Evolutionary conservation across 257 asterid species (phyloP), one percentile per base, ranked within the genome.

Genomic region (Solanum medicagineum): DNA sequence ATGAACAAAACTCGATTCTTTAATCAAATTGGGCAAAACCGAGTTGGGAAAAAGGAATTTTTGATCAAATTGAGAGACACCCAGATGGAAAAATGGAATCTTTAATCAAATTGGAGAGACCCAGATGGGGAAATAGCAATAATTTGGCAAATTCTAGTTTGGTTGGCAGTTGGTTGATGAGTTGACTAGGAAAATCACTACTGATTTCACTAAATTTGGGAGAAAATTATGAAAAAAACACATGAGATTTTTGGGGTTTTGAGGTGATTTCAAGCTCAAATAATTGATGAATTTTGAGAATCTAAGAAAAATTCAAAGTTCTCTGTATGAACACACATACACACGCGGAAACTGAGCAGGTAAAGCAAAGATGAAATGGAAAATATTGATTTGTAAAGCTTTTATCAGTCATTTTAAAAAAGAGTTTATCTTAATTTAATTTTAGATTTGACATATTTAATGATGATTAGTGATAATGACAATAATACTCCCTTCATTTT

Each of bases 151-250:
- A 79, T 26, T 65, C 44, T 79, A 26, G 26, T 10, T 53, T 15
- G 84, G 71, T 10, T 54, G 57, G 40, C 14, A 22, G 63, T 71
- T 32, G 65, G 45, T 10, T 19, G 73, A 10, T 59, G 75, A 70
- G 86, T 77, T 86, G 89, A 86, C 75, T 49, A 65, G 26, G 81
- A 8, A 62, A 86, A 80, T 42, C 85, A 49, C 54, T 8, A 12
- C 22, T 55, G 55, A 49, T 70, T 17, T 17, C 40, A 51, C 40
- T 15, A 12, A 81, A 81, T 17, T 81, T 57, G 40, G 10, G 42
- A 7, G 26, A 32, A 20, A 54, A 8, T 17, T 6, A 42, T n/a
- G 73, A 22, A n/a, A 42, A 20, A 20, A 80, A 81, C 51, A 0
- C 51, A 36, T 16, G 32, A 32, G 13, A 16, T 60, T 24, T 70